phyloP scores from a whole-genome alignment of 768 basidiomycete genomes.

The Brasilioporus rufonigricans region DNA sequence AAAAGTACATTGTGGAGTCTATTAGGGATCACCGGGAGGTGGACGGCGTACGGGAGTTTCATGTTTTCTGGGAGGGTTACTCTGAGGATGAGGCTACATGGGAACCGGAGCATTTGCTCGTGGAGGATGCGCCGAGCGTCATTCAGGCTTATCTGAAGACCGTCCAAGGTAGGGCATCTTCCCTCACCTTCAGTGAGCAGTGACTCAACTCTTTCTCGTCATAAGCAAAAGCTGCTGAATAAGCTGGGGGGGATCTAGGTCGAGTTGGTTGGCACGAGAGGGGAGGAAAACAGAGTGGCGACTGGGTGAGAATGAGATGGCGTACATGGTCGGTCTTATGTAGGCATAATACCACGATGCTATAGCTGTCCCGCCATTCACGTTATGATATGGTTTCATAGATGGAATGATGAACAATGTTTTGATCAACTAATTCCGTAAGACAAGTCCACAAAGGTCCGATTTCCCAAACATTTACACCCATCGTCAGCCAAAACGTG shows the following conservation, averaged over 20 bases:
- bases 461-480: constrained; percentile 5
- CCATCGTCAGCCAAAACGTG: neutral
- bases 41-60: constrained; percentile 40
- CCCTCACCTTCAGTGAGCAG: neutral
- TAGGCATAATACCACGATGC: constrained; percentile 2
- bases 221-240: constrained; percentile 9
- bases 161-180: constrained; percentile 7
- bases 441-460: neutral
- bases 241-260: neutral
- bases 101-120: constrained; percentile 49
- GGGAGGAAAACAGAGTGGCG: neutral
- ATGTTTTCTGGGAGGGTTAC: constrained; percentile 59
- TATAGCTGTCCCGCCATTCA: neutral
- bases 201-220: neutral
- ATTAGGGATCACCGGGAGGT: constrained; percentile 35
- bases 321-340: constrained; percentile 8
- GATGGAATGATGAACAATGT: neutral
- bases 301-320: constrained; percentile 9
- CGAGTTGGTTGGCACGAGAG: neutral
- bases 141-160: constrained; percentile 41
- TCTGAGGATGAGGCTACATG: constrained; percentile 50
- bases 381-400: constrained; percentile 16
- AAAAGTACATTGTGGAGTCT: constrained; percentile 44
- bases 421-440: constrained; percentile 1
- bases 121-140: constrained; percentile 46